Conservation (phyloP, 2,329 filamentous ascomycete species). For the Sporothrix pallida region DNA sequence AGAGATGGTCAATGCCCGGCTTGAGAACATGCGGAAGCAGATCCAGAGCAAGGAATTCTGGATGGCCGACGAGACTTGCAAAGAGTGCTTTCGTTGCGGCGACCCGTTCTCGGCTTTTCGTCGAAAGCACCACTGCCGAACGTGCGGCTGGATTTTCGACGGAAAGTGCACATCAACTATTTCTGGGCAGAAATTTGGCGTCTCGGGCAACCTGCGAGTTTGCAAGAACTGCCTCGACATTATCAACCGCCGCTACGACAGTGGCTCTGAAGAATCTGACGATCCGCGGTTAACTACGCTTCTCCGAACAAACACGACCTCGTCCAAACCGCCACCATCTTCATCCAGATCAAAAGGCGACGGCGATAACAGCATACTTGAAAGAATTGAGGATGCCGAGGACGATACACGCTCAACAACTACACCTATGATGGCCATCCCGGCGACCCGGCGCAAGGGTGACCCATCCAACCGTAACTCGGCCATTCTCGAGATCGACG, state of each 20-base stretch:
- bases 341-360: constrained; percentile 47
- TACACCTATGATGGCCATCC: constrained; percentile 75
- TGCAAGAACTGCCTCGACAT: constrained; percentile 93
- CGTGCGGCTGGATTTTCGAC: constrained; percentile 98
- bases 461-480: constrained; percentile 81
- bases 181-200: constrained; percentile 83
- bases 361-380: constrained; percentile 50
- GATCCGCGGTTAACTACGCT: constrained; percentile 71
- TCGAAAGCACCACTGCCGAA: constrained; percentile 94
- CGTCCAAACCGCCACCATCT: constrained; percentile 47
- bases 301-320: constrained; percentile 61
- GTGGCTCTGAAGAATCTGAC: constrained; percentile 83
- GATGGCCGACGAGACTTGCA: constrained; percentile 99
- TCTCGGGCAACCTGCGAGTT: constrained; percentile 81
- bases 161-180: constrained; percentile 95
- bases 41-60: constrained; percentile 95
- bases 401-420: constrained; percentile 61
- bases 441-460: constrained; percentile 67
- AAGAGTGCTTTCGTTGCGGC: constrained; percentile 93
- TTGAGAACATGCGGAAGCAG: constrained; percentile 79
- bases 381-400: constrained; percentile 52
- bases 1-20: constrained; percentile 64
- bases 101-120: constrained; percentile 91
- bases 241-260: constrained; percentile 88
- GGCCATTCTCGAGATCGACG: constrained; percentile 87